Evolutionary conservation across 768 basidiomycete genomes (phyloP).

Genomic region (Phylloporus sp.): DNA sequence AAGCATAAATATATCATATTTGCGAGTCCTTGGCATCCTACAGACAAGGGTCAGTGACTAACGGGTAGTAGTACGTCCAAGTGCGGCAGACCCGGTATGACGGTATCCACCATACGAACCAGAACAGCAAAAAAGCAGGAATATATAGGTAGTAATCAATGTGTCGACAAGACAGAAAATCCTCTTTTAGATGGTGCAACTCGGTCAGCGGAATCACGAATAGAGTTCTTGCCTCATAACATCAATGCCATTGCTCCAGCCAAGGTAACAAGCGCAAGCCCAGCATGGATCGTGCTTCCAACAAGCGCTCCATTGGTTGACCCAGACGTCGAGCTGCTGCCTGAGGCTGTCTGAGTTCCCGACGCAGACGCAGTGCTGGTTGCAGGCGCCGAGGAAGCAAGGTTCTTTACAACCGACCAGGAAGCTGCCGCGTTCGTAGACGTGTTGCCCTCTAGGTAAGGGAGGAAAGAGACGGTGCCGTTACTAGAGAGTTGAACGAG

Average conservation of each 20-base stretch:
- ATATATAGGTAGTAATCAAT: no score
- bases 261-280: conserved; percentile 9
- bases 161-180: neutral
- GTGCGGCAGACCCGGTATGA: no score
- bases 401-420: conserved; percentile 46
- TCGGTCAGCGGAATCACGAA: conserved; percentile 9
- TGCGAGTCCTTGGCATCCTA: no score
- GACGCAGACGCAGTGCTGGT: conserved; percentile 19
- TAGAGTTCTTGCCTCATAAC: neutral
- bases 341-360: conserved; percentile 12
- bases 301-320: conserved; percentile 12
- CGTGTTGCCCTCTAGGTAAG: conserved; percentile 47
- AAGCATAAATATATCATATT: no score
- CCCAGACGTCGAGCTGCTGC: conserved; percentile 16
- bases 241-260: conserved; percentile 17
- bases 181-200: neutral
- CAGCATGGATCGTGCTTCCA: conserved; percentile 11
- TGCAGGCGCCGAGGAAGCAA: conserved; percentile 44
- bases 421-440: conserved; percentile 41
- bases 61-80: no score
- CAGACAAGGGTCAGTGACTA: no score
- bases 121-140: neutral
- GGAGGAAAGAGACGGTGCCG: conserved; percentile 58
- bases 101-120: neutral
- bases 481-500: conserved; percentile 66